Evolutionary conservation across 148 eudicot species (phyloP).

Genomic region (Chenopodium suecicum): DNA sequence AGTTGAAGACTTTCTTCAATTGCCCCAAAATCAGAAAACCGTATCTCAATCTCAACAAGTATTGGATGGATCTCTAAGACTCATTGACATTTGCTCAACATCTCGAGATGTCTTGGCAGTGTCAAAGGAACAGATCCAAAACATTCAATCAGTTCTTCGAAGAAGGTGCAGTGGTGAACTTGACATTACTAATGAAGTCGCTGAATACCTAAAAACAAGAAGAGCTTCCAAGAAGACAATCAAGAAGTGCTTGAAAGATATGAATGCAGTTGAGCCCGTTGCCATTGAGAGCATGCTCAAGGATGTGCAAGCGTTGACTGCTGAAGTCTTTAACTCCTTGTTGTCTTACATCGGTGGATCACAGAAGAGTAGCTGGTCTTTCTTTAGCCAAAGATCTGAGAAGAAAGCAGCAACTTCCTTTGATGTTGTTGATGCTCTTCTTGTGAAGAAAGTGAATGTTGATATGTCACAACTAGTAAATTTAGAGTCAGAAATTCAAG

Average conservation of each 20-base stretch:
- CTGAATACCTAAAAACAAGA: slow-evolving; percentile 10
- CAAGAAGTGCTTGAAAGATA: slow-evolving; percentile 23
- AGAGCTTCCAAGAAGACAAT: slow-evolving; percentile 28
- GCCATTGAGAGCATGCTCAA: slow-evolving; percentile 1
- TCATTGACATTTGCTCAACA: slow-evolving; percentile 34
- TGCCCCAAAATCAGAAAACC: slow-evolving; percentile 5
- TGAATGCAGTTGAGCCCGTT: slow-evolving; percentile 8
- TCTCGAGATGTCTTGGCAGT: slow-evolving; percentile 26
- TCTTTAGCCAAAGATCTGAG: slow-evolving; percentile 1
- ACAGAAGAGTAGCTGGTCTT: slow-evolving; percentile 9
- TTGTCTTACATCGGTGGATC: slow-evolving; percentile 11
- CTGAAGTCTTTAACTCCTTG: slow-evolving; percentile 13
- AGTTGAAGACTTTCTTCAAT: slow-evolving; percentile 16
- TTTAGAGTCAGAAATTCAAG: slow-evolving; percentile 25
- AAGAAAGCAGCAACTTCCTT: slow-evolving; percentile 5
- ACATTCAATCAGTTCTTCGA: slow-evolving; percentile 30
- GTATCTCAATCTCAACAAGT: slow-evolving; percentile 13
- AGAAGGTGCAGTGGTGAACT: slow-evolving; percentile 34
- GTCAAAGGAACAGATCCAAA: slow-evolving; percentile 23
- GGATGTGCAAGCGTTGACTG: slow-evolving; percentile 20
- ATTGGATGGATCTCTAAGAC: slow-evolving; percentile 35
- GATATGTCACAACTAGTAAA: slow-evolving; percentile 2
- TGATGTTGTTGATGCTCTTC: slow-evolving; percentile 17
- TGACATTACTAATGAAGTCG: slow-evolving; percentile 10
- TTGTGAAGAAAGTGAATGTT: slow-evolving; percentile 3